Percentiles rank a stretch among this genome's conserved stretches.
Conservation (phyloP, 257 asterid genomes). For the Nemophila menziesii region DNA sequence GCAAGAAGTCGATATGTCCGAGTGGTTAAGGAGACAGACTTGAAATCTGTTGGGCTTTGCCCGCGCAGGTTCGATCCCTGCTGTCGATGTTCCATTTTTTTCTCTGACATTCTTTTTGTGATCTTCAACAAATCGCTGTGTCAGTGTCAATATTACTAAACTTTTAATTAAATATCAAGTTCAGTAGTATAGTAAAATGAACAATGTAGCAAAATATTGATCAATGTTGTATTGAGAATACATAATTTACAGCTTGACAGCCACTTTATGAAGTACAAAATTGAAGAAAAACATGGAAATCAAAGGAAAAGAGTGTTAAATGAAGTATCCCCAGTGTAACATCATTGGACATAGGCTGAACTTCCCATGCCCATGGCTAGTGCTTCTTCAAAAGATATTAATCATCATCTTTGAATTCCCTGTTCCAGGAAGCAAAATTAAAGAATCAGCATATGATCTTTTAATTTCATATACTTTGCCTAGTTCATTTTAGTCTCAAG, state of each 20-base stretch:
- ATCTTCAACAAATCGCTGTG: neutral
- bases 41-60: conserved; percentile 59
- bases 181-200: neutral
- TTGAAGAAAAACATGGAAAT: neutral
- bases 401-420: conserved; percentile 96
- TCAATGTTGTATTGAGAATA: neutral
- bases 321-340: neutral
- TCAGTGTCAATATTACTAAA: no score
- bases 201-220: neutral
- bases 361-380: neutral
- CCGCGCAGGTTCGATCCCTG: conserved; percentile 66
- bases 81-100: conserved; percentile 28
- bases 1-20: conserved; percentile 45
- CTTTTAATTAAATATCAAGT: no score
- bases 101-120: neutral
- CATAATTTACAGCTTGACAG: neutral
- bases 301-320: neutral
- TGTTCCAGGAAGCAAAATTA: conserved; percentile 16
- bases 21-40: conserved; percentile 60
- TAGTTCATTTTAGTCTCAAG: neutral
- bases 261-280: neutral
- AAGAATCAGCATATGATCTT: neutral
- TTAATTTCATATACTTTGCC: neutral
- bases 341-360: neutral
- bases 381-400: conserved; percentile 17